Evolutionary conservation across 768 basidiomycete genomes (phyloP), one percentile per base, ranked within the genome.

Genomic region (Candolleomyces eurysporus): DNA sequence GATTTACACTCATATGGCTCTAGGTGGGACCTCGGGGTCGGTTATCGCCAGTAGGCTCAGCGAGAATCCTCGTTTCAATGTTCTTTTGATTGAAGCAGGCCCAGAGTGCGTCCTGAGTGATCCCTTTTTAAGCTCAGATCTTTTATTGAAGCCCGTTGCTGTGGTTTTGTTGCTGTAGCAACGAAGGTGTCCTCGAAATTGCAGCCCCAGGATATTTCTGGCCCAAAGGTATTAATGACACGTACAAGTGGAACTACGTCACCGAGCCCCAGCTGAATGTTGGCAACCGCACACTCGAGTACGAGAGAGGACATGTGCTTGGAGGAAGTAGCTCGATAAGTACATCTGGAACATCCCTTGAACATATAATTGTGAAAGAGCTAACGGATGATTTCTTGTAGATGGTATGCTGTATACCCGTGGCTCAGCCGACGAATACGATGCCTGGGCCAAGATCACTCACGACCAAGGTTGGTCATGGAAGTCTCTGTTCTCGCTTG

Each of bases 391-490:
- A 14, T 45, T n/a, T 2, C 19, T 14, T 42, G 1, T 26, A 61
- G 61, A 61, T 52, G 61, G 61, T 4, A 57, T 61, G 55, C 55
- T 61, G 9, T 61, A 61, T 48, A 61, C 61, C 9, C 54, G 61
- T 6, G 61, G 61, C 22, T 22, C 61, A 13, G 48, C 36, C 3
- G 54, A 57, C 17, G 61, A 61, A 21, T 61, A 51, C 43, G 51
- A 61, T 26, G 6, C 8, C 5, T 61, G 61, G 61, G 61, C 55
- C 8, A 61, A 52, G 14, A 31, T 61, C 5, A 50, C 61, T 17
- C 55, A 55, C 4, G 61, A 61, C 22, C 36, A 11, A n/a, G 55
- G 55, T 16, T 61, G 61, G 61, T 19, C 39, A 3, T 61, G 61
- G 61, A 39, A 57, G 21, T 31, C 22, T 4, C 49, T 61, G 10